Evolutionary conservation across 331 rosid genomes (phyloP).

Genomic region (Dryas integrifolia): DNA sequence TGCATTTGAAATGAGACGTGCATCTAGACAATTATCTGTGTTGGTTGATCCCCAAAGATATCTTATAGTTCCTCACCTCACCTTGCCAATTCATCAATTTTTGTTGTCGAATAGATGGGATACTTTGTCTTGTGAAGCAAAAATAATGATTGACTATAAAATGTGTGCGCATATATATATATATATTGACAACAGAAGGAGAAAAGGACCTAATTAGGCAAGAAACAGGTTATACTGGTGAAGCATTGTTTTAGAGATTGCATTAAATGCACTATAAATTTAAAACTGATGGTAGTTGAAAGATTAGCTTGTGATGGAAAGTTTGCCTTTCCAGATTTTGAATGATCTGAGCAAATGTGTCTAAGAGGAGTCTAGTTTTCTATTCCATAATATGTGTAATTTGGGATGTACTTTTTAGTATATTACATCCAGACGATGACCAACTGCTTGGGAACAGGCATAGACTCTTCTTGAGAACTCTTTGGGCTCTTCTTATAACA

Average conservation of each 20-base stretch:
- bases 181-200: background rate
- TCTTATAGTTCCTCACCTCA: background rate
- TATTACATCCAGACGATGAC: background rate
- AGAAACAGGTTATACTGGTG: background rate
- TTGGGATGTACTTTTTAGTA: background rate
- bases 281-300: background rate
- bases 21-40: background rate
- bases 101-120: background rate
- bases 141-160: no score
- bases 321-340: background rate
- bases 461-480: background rate
- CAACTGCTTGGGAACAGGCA: background rate
- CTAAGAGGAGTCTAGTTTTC: background rate
- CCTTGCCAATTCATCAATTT: background rate
- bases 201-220: background rate
- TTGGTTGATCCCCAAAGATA: background rate
- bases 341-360: background rate
- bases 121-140: background rate
- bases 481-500: background rate
- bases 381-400: background rate
- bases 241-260: background rate
- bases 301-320: background rate
- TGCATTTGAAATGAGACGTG: conserved; percentile 13
- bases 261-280: background rate
- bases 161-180: background rate